phyloP scores from a whole-genome alignment of 352 stramenopile species.

The Phytophthora boehmeriae region DNA sequence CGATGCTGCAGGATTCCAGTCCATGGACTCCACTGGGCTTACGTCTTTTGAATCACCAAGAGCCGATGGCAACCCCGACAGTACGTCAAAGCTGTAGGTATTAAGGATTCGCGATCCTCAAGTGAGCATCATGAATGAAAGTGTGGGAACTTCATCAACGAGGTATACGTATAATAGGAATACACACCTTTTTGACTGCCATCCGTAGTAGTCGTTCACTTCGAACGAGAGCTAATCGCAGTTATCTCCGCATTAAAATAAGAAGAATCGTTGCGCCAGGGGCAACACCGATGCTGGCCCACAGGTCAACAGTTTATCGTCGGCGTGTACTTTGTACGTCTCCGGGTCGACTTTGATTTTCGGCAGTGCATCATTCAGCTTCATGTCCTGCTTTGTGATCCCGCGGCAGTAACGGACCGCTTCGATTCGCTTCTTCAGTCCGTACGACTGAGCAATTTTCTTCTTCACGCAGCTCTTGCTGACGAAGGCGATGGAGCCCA shows the following conservation, averaged over 20 bases:
- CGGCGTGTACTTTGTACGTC: constrained; percentile 94
- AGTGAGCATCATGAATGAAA: too few species aligned
- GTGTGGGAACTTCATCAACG: constrained; percentile 8
- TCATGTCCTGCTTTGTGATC: constrained; percentile 96
- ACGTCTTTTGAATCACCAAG: constrained; percentile 34
- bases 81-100: constrained; percentile 22
- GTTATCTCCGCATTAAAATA: constrained; percentile 81
- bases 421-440: constrained; percentile 88
- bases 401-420: constrained; percentile 83
- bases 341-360: constrained; percentile 96
- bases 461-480: constrained; percentile 82
- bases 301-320: constrained; percentile 91
- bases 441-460: constrained; percentile 72
- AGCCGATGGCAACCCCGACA: constrained; percentile 21
- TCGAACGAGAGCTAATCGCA: too few species aligned
- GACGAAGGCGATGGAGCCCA: constrained; percentile 91
- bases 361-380: constrained; percentile 94
- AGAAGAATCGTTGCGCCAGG: constrained; percentile 93
- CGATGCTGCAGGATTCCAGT: constrained; percentile 32
- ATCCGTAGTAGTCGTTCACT: too few species aligned
- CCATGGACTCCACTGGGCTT: constrained; percentile 20
- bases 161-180: not conserved
- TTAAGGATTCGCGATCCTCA: constrained; percentile 24
- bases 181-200: not conserved
- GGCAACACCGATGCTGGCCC: constrained; percentile 84